Base-by-base conservation (phyloP, 73 alveolate species). In the Paramecium biaurelia region DNA sequence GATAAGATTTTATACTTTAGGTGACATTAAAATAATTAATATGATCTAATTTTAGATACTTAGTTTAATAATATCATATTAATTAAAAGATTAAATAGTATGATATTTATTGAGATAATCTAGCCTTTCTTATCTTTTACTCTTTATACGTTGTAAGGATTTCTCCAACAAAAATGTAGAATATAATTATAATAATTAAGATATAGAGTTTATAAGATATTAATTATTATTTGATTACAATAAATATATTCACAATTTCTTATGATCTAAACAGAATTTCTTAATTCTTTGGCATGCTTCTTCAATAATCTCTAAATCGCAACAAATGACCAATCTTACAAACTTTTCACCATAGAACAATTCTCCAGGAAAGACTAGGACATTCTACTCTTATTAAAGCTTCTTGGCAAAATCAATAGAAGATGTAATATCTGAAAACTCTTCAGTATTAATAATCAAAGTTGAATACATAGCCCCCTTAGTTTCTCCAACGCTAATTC, bases 321-420 rank as follows among this genome's bases (percentile, higher is more conserved):
- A 58, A 89, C 94, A 89, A 57, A 89, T 70, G 18, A 89, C 87
- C n/a, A 89, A 45, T 68, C 94, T 68, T 9, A 89, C 70, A 82
- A 89, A 89, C 21, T 56, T 70, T 37, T 70, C 87, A 7, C 94
- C 94, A 70, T 70, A 89, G 49, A 89, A 89, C 24, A 89, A 59
- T 26, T 89, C 94, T 26, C 94, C 94, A n/a, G 94, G 94, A 34
- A 89, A 89, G 21, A 89, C 94, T 32, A 82, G 34, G 12, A 89
- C 94, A 47, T 89, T 89, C 84, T 89, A 84, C 76, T 89, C 94
- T 18, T 70, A 10, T 68, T 70, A 34, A 20, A 89, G 92, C 23
- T 38, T 70, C 9, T 58, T 89, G 30, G 94, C 94, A 70, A 89
- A 89, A 32, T 89, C 89, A 9, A 58, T 20, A 1, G 94, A 89